Conservation (phyloP, 1,284 basidiomycete genomes). For the Pseudozyma pruni region DNA sequence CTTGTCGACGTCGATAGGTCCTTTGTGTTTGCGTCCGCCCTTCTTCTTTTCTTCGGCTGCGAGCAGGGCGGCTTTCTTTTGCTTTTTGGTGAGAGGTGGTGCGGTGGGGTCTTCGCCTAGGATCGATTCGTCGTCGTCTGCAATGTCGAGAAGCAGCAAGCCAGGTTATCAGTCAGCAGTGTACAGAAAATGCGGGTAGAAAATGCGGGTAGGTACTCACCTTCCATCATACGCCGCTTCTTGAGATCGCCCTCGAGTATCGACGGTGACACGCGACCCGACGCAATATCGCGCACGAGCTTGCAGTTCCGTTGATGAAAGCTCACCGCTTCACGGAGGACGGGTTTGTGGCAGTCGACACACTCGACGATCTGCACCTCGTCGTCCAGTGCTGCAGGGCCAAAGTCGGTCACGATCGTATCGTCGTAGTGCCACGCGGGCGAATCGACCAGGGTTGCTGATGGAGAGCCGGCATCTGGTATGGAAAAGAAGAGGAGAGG, state of each 20-base stretch:
- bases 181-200: too few relatives aligned
- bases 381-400: conserved; percentile 58
- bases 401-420: conserved; percentile 63
- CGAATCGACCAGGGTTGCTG: conserved; percentile 20
- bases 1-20: conserved; percentile 78
- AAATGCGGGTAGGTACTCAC: conserved; percentile 22
- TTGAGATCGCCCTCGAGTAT: conserved; percentile 48
- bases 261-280: conserved; percentile 54
- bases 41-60: conserved; percentile 45
- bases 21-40: conserved; percentile 52
- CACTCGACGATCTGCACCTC: conserved; percentile 60
- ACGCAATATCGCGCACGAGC: conserved; percentile 51
- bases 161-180: too few relatives aligned
- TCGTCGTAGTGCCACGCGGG: conserved; percentile 61
- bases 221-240: conserved; percentile 47
- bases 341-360: conserved; percentile 50
- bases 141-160: neutral
- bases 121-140: conserved; percentile 43
- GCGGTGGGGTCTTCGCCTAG: conserved; percentile 28
- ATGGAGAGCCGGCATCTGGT: conserved; percentile 33
- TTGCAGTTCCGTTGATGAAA: conserved; percentile 61
- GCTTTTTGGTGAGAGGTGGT: conserved; percentile 27
- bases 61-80: conserved; percentile 36
- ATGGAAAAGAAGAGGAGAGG: neutral
- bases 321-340: conserved; percentile 51